Evolutionary conservation across 2,329 filamentous ascomycete genomes (phyloP), one percentile per base, ranked within the genome.

Genomic region (Colletotrichum spinosum): DNA sequence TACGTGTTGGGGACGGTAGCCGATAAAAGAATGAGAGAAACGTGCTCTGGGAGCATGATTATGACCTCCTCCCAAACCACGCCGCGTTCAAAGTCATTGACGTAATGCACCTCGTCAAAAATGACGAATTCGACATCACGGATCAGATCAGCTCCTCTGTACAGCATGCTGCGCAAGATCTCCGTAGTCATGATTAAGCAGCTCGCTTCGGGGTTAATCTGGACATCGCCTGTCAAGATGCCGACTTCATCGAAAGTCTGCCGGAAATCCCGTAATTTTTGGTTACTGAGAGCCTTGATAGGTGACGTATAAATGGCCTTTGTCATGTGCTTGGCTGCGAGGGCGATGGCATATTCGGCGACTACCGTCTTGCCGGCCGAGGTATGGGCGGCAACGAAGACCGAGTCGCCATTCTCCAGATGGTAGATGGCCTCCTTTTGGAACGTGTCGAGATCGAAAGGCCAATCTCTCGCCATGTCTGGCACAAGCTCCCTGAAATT

Each of bases 51-150:
- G 60, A 99, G 85, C 96, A 99, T 98, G 73, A 99, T 99, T 74
- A 99, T 99, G 72, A 99, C 96, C 78, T 99, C 96, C 78, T 99
- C 96, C 96, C 96, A 99, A 0, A 99, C 96, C 6, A 99, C 96
- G 73, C 96, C 96, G 79, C 96, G 88, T 77, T 98, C 96, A 34
- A 92, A 86, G 76, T 99, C 96, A 74, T 98, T 99, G 69, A 99
- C 95, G 75, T 99, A 99, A 79, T 99, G 96, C 2, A 99, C 96
- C 78, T 99, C 96, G 73, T 99, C 96, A 68, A 99, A 99, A 53
- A 99, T 97, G 71, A 99, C 96, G 76, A 97, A 99, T 70, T 99
- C 96, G 8, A 99, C 96, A 74, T 99, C 96, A 71, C 96, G 88
- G 70, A 99, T 97, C 13, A 99, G 80, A 80, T 99, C 96, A 6